Base-by-base conservation (phyloP, 23 red algal species). In the Gracilaria caudata region DNA sequence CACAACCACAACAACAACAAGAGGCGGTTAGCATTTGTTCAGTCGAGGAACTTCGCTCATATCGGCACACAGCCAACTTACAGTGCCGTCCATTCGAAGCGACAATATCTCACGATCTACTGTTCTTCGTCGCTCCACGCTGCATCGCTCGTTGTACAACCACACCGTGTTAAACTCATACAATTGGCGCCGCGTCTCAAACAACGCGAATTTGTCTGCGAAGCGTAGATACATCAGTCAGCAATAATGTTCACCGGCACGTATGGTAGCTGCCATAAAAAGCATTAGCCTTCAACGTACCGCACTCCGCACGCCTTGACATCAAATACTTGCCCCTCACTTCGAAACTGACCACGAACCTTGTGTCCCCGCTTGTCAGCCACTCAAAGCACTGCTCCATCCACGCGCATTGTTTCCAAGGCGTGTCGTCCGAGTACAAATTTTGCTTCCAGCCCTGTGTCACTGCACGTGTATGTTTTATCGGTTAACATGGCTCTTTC, bases 101-200 rank as follows among this genome's bases (percentile, higher is more conserved):
- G 41, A 38, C 4, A 79, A 19, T 7, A 79, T n/a, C 17, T 79
- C 75, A 29, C 75, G 75, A 41, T 79, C 75, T 16, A 79, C 75
- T 29, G n/a, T 43, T 26, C 33, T 57, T 19, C 35, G 26, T 33
- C 32, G 30, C 46, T 38, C 75, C 32, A 10, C 35, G 21, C 24
- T 56, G 7, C 39, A 38, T 10, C 33, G 17, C 23, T 79, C 25
- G 45, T 79, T 79, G 46, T 79, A 79, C 8, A 57, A 46, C 75
- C 75, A 79, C 33, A 38, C 46, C 4, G 37, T 26, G 28, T 79
- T 79, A 34, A 79, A 79, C 7, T 38, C 20, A 55, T 56, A 79
- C 75, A 79, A 56, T 20, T 21, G 17, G 12, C 47, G 14, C 28
- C n/a, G 55, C 3, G 75, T 79, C 20, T 79, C 30, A 32, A 56